Evolutionary conservation across 2,329 filamentous ascomycete genomes (phyloP), one percentile per base, ranked within the genome.

Genomic region (Raffaelea deltoideospora): DNA sequence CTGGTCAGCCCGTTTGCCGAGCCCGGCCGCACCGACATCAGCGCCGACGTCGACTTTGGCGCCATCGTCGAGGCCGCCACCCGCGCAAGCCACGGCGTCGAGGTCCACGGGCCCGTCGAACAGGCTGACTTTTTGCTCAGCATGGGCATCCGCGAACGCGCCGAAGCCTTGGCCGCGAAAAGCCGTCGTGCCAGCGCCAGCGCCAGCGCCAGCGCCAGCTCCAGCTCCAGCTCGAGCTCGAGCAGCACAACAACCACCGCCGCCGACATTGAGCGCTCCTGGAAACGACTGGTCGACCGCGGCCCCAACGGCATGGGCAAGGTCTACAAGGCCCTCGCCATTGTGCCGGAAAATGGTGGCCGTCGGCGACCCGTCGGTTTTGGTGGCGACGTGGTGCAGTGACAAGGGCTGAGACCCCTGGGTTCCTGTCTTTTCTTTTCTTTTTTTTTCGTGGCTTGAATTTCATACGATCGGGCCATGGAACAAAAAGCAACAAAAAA

Each of bases 41-140:
- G 78, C 45, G 88, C 83, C 1, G 88, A 98, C 52, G 90, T 98
- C 1, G 90, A 98, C 56, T 98, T 98, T 52, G 71, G 73, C 0
- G 85, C 79, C 10, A 61, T 98, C 1, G 87, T 86, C 0, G 87
- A 96, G 53, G 68, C 80, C 2, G 87, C 87, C 0, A 67, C 83
- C 32, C 62, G 69, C 28, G 81, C 82, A 0, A 87, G 79, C 45
- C 69, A 77, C 1, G 79, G 77, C 2, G 76, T 96, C 4, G 90
- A 98, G 56, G 83, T 94, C 7, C 87, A 96, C 50, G 90, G 90
- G 0, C 90, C 90, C 0, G 77, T 94, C 2, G 75, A 86, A 43
- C 90, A 98, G 58, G 84, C 74, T 0, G 63, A 69, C 28, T 98
- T 93, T 55, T 58, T 98, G 28, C 67, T 70, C 31, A 64, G 67